phyloP scores from a whole-genome alignment of 2,329 filamentous ascomycete genomes.

The Pseudocercospora pini-densiflorae region DNA sequence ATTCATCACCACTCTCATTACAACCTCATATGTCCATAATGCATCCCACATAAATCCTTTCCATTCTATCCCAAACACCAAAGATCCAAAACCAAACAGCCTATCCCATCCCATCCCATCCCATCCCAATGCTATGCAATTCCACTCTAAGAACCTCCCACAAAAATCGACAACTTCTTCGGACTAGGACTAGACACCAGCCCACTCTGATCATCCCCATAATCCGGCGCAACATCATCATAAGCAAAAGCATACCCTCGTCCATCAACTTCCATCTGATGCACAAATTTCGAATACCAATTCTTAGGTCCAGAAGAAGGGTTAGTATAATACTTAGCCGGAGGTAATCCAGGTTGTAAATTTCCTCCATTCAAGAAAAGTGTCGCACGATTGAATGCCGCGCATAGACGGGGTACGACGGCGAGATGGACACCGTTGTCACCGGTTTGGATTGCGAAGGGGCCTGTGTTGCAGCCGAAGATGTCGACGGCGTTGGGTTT shows the following conservation, averaged over 20 bases:
- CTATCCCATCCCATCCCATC: background rate
- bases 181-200: constrained; percentile 51
- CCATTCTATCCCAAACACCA: background rate
- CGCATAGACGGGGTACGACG: constrained; percentile 71
- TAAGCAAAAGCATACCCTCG: constrained; percentile 71
- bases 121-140: background rate
- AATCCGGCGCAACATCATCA: constrained; percentile 63
- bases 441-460: constrained; percentile 55
- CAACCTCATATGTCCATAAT: background rate
- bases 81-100: background rate
- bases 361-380: constrained; percentile 58
- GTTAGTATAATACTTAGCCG: constrained; percentile 46
- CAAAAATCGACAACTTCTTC: constrained; percentile 49
- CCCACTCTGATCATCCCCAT: constrained; percentile 55
- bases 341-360: constrained; percentile 48
- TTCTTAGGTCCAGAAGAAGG: constrained; percentile 49
- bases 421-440: constrained; percentile 53
- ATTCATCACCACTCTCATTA: constrained; percentile 2
- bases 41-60: no score
- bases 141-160: constrained; percentile 46
- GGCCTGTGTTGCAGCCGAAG: constrained; percentile 68
- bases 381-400: constrained; percentile 75
- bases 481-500: constrained; percentile 66
- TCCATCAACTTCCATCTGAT: constrained; percentile 62
- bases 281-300: constrained; percentile 65